These are phyloP conservation scores for Sisymbrium irio DNA, from an alignment of 345 rosid genomes.

Conservation along the genomic window DNA sequence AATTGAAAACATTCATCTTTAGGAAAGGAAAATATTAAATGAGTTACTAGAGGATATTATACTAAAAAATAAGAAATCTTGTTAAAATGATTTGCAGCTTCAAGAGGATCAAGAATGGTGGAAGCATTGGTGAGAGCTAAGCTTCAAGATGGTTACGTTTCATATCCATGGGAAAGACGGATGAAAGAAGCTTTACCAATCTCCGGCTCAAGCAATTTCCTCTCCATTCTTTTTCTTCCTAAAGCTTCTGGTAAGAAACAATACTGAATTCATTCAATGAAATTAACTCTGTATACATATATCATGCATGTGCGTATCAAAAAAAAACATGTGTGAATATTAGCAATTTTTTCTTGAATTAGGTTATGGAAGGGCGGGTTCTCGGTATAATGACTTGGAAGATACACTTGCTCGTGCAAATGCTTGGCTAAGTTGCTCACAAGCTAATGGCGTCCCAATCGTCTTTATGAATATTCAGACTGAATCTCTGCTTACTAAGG, in stretches of 20 bases:
- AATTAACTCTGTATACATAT: neutral
- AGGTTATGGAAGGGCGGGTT: slow-evolving; percentile 64
- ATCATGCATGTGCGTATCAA: no score
- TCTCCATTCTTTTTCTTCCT: slow-evolving; percentile 86
- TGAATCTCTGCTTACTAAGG: slow-evolving; percentile 94
- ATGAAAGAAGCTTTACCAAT: slow-evolving; percentile 67
- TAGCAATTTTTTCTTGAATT: neutral
- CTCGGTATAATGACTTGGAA: slow-evolving; percentile 86
- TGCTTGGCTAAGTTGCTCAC: slow-evolving; percentile 83
- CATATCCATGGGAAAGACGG: slow-evolving; percentile 76
- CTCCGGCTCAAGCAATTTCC: slow-evolving; percentile 79
- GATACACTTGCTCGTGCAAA: slow-evolving; percentile 97
- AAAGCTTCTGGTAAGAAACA: slow-evolving; percentile 60
- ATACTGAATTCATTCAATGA: neutral
- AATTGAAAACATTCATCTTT: no score
- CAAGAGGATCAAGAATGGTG: slow-evolving; percentile 75
- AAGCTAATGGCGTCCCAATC: slow-evolving; percentile 74
- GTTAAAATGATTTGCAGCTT: slow-evolving; percentile 44
- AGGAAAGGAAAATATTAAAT: no score
- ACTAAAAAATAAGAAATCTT: neutral
- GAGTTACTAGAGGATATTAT: neutral
- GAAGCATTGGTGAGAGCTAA: slow-evolving; percentile 63
- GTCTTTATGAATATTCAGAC: slow-evolving; percentile 91
- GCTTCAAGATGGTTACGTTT: slow-evolving; percentile 92
- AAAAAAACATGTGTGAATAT: neutral